These are phyloP conservation scores for Coemansia sp. DNA, from an alignment of 192 early-diverging fungal species.

Conservation along the genomic window DNA sequence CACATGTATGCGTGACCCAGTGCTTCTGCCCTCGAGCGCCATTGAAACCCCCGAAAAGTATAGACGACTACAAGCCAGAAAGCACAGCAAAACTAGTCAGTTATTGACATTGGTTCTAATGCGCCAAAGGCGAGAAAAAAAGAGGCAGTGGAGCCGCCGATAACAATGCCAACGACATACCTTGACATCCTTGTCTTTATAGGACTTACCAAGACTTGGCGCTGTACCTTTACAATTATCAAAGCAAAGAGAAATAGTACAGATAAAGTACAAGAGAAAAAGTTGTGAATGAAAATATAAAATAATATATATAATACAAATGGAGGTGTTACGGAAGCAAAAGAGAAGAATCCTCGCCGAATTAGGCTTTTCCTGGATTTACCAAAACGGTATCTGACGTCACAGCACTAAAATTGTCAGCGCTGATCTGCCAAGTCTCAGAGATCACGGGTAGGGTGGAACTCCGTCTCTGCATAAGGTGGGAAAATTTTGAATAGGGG, in stretches of 20 bases:
- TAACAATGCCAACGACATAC: not conserved
- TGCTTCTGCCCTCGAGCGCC: slow-evolving; percentile 13
- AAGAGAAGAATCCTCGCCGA: not conserved
- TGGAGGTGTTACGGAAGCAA: not conserved
- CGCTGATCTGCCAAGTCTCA: not conserved
- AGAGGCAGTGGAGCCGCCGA: not conserved
- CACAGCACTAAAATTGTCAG: not conserved
- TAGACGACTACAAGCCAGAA: slow-evolving; percentile 8
- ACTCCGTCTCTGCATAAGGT: slow-evolving; percentile 2
- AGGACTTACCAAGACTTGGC: not conserved
- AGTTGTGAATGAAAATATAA: not conserved
- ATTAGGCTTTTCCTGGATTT: not conserved
- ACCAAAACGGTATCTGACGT: not conserved
- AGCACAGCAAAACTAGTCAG: not conserved
- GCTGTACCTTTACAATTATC: not conserved
- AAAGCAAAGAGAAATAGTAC: too few species aligned
- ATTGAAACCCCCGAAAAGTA: slow-evolving; percentile 26
- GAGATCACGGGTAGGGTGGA: not conserved
- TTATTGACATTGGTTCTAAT: not conserved
- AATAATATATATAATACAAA: not conserved
- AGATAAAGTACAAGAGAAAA: not conserved
- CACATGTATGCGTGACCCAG: slow-evolving; percentile 59
- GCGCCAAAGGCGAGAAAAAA: not conserved
- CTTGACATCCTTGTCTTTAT: not conserved
- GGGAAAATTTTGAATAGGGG: not conserved